Base-by-base conservation (phyloP, 2,329 filamentous ascomycete genomes). In the Pyrenochaeta sp. region DNA sequence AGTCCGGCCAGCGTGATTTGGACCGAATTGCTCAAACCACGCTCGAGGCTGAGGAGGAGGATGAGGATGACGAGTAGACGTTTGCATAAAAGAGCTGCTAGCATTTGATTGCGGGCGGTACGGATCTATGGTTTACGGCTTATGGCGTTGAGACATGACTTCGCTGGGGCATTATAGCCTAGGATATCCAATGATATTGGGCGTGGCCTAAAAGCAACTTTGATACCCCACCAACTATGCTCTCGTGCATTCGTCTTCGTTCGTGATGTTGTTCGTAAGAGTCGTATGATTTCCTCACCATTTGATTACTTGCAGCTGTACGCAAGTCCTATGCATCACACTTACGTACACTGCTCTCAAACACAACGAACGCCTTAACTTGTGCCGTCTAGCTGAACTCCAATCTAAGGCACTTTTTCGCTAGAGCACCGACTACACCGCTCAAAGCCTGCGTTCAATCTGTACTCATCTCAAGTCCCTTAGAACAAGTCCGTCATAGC, bases 1-100 rank as follows among this genome's bases (percentile, higher is more conserved):
- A 98, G 88, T 89, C 89, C 78, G 95, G 95, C 80, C 93, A 97
- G 89, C 92, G 95, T 87, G 95, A 99, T 91, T 88, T 99, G 88
- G 95, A 98, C 87, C 94, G 82, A 71, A 83, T 83, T 67, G 81
- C 81, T 57, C 79, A 82, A 77, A 82, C 80, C 68, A 82, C 81
- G 45, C 76, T 83, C 67, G 81, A 83, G 78, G 77, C 78, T 49
- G 81, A 83, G 73, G 80, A 83, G 74, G 80, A 81, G 47, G 80
- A 81, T 45, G 80, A 82, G 60, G 76, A 79, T 59, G 75, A 77
- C 66, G 75, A 77, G 67, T 77, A 77, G 64, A 74, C 58, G 61
- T 64, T 44, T 56, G 36, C 54, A 46, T 42, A 65, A 63, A 61
- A 43, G 57, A 54, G 52, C 65, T 67, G 65, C 62, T 65, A 54